These are phyloP conservation scores for Drechslera avenae DNA, from an alignment of 2,329 filamentous ascomycete genomes.

Conservation along the genomic window DNA sequence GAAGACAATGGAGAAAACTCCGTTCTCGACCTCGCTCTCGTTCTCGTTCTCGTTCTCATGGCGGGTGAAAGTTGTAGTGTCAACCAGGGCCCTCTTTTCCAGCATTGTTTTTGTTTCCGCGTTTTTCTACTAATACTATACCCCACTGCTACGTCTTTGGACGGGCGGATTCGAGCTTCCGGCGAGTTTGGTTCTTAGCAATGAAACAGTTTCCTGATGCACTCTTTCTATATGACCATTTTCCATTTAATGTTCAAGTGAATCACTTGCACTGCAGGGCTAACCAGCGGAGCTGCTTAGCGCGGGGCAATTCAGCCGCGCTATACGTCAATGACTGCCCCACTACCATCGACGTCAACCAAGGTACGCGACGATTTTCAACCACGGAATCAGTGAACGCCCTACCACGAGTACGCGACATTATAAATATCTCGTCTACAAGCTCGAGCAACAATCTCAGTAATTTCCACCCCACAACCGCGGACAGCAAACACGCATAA, in stretches of 20 bases:
- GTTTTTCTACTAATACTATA: slow-evolving; percentile 42
- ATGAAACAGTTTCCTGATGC: background rate
- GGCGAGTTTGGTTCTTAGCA: slow-evolving; percentile 3
- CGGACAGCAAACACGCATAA: slow-evolving; percentile 3
- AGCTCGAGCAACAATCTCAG: background rate
- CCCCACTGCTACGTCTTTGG: slow-evolving; percentile 33
- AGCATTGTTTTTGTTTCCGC: slow-evolving; percentile 12
- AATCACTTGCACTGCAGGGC: background rate
- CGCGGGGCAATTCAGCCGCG: slow-evolving; percentile 24
- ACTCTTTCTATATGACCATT: background rate
- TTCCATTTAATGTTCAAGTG: background rate
- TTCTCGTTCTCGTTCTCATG: too few relatives aligned
- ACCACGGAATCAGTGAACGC: background rate
- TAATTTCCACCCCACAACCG: background rate
- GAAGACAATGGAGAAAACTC: background rate
- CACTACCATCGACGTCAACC: slow-evolving; percentile 15
- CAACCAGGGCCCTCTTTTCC: slow-evolving; percentile 1
- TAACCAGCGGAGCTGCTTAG: slow-evolving; percentile 6
- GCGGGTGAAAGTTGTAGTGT: background rate
- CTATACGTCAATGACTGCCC: slow-evolving; percentile 20
- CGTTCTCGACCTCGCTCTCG: background rate
- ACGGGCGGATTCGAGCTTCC: slow-evolving; percentile 17
- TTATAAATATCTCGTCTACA: background rate
- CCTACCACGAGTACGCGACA: background rate
- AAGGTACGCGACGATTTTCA: slow-evolving; percentile 5